phyloP scores from a whole-genome alignment of 352 stramenopile genomes.

The Thalassiosira sp. region DNA sequence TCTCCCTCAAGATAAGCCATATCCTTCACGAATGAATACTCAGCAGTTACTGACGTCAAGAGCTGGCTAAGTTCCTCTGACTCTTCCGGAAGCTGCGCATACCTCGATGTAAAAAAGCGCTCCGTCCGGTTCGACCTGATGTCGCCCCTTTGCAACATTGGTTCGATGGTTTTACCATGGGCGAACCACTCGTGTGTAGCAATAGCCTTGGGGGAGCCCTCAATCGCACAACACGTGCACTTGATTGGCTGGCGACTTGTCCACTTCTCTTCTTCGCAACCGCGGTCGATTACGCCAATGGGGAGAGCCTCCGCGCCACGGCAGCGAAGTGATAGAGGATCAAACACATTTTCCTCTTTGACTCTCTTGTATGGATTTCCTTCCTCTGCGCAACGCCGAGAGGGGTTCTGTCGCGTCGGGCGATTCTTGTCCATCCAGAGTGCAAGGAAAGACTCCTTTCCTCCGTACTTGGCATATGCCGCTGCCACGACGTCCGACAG shows the following conservation, averaged over 20 bases:
- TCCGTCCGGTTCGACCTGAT: not conserved
- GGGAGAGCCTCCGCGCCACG: not conserved
- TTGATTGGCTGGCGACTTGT: not conserved
- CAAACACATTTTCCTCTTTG: not conserved
- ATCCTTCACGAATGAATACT: constrained; percentile 1
- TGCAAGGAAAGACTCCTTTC: not conserved
- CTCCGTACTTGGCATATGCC: not conserved
- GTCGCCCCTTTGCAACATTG: not conserved
- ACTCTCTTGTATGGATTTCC: constrained; percentile 4
- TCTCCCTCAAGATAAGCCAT: constrained; percentile 3
- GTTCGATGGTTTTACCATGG: not conserved
- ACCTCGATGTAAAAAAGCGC: not conserved
- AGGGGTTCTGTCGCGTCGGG: not conserved
- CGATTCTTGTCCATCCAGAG: not conserved
- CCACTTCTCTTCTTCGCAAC: not conserved
- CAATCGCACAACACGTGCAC: not conserved
- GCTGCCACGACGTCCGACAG: not conserved
- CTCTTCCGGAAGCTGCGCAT: constrained; percentile 1
- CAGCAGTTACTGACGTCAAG: not conserved
- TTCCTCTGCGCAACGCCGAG: not conserved
- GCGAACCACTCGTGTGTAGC: not conserved
- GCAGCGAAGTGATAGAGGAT: constrained; percentile 5
- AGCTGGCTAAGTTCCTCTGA: not conserved
- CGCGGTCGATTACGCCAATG: not conserved
- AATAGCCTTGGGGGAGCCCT: not conserved